Percentiles rank a stretch among this genome's conserved stretches.
phyloP scores from a whole-genome alignment of 768 basidiomycete species.

The Hemileccinum rubropunctum region DNA sequence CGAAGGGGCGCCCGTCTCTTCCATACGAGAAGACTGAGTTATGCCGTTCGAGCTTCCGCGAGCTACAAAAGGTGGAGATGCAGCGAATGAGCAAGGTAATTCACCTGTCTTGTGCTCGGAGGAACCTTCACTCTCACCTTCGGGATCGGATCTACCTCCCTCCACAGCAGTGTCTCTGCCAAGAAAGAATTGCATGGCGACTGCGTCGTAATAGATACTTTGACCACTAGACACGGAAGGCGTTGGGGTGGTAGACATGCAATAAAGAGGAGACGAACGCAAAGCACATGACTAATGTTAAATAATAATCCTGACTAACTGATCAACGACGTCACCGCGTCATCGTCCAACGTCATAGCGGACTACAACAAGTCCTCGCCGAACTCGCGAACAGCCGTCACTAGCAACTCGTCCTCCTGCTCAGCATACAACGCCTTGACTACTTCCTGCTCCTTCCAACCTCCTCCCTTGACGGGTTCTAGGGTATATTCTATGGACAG shows the following conservation, averaged over 20 bases:
- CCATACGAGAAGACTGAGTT: neutral
- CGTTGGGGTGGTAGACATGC: conserved; percentile 15
- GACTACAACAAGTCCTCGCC: conserved; percentile 20
- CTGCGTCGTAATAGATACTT: conserved; percentile 47
- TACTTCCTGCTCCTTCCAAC: conserved; percentile 36
- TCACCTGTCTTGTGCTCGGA: neutral
- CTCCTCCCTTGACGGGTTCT: conserved; percentile 47
- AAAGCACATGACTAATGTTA: conserved; percentile 9
- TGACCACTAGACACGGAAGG: conserved; percentile 31
- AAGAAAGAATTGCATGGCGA: conserved; percentile 29
- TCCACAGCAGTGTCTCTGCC: neutral
- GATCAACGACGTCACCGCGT: conserved; percentile 25
- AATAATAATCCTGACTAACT: conserved; percentile 18
- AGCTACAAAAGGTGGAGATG: neutral
- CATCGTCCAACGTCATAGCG: conserved; percentile 10
- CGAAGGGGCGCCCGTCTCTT: neutral
- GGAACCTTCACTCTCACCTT: conserved; percentile 1
- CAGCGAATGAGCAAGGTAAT: neutral
- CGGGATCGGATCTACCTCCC: neutral
- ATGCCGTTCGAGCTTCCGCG: neutral
- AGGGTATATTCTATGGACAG: conserved; percentile 85
- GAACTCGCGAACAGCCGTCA: conserved; percentile 25
- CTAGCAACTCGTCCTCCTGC: conserved; percentile 29
- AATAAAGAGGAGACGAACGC: neutral
- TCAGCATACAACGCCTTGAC: conserved; percentile 36